Evolutionary conservation across 176 grass and related monocot species (phyloP).

Genomic region (Carex kokanica): DNA sequence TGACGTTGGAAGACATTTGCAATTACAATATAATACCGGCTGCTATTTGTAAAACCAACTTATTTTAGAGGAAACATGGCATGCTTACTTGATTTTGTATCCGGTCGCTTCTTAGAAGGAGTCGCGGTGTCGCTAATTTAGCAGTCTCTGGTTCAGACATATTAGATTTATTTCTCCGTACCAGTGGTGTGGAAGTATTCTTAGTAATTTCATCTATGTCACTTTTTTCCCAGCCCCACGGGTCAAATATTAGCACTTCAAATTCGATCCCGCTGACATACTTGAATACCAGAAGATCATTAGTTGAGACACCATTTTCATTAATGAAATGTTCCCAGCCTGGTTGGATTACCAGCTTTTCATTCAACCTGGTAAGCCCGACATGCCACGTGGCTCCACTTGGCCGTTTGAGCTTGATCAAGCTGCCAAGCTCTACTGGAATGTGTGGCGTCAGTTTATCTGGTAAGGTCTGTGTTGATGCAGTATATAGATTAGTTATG

Average conservation of each 20-base stretch:
- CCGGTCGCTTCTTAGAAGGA: background rate
- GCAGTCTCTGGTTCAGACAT: background rate
- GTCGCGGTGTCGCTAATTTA: background rate
- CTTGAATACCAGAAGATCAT: conserved; percentile 29
- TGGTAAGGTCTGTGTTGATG: background rate
- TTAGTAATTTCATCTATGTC: background rate
- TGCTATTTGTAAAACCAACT: background rate
- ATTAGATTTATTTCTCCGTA: background rate
- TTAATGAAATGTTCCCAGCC: conserved; percentile 18
- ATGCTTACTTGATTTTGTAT: conserved; percentile 13
- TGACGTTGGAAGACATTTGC: background rate
- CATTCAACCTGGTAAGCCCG: background rate
- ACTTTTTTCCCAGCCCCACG: conserved; percentile 8
- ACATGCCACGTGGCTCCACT: conserved; percentile 21
- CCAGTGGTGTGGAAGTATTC: background rate
- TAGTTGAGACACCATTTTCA: background rate
- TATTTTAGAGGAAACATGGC: background rate
- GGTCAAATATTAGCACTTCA: conserved; percentile 19
- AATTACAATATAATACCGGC: background rate
- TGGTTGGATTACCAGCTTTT: background rate
- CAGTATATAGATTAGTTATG: background rate
- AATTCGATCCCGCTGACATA: background rate
- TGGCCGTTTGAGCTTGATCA: conserved; percentile 7
- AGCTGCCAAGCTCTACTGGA: background rate
- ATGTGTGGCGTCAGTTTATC: background rate